Evolutionary conservation across 805 yeast genomes (phyloP), one percentile per base, ranked within the genome.

Genomic region (Komagataella mondaviorum): DNA sequence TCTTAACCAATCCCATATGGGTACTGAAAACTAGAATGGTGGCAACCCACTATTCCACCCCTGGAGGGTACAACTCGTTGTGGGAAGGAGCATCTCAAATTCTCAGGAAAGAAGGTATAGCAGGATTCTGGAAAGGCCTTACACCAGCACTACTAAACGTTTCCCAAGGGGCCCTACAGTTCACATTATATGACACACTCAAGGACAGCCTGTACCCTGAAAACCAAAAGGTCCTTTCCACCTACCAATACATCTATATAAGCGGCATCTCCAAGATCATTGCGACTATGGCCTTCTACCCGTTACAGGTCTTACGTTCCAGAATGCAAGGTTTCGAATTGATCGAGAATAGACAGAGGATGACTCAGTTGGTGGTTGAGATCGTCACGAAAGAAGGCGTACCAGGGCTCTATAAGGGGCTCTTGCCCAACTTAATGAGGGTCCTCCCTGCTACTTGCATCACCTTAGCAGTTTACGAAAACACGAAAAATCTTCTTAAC

Each of bases 371-470:
- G 7, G 58, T 72, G 2, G 50, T 46, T 8, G 59, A 63, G 14
- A 69, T 87, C 2, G 72, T 73, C 57, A 44, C 47, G 1, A 59
- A 61, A 1, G 85, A 81, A 52, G 91, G 93, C 0, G 8, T 77
- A 3, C 55, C 59, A 10, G 96, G 89, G 0, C 84, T 90, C 54
- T 93, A 93, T 63, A 83, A 85, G 57, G 99, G 99, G 0, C 65
- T 93, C 16, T 67, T 79, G 1, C 84, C 96, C 1, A 90, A 89
- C 56, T 61, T 91, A 16, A 53, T 86, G 1, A 71, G 98, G 48
- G 96, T 91, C 0, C 73, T 93, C 4, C 99, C 99, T 0, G 89
- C 96, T 1, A 90, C 97, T 3, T 86, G 96, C 61, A 77, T 90
- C 10, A 93, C 98, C 0, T 88, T 93, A 62, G 71, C 85, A 4